phyloP scores from a whole-genome alignment of 2,329 filamentous ascomycete genomes.

The Neospermospora avenae region DNA sequence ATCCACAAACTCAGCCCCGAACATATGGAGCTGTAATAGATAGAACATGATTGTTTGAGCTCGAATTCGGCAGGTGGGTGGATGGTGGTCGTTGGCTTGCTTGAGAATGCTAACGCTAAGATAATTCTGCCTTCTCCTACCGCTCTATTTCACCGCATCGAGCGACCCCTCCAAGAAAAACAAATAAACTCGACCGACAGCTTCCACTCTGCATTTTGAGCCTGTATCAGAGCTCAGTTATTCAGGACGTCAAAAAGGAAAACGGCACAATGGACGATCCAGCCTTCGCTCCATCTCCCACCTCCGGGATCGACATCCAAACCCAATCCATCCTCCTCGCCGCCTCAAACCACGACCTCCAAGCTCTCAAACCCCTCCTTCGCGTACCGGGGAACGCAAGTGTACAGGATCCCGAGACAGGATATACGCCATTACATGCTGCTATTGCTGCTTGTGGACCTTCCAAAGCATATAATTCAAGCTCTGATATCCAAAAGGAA shows the following conservation, averaged over 20 bases:
- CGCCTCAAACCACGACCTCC: conserved; percentile 55
- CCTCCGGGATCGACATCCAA: conserved; percentile 27
- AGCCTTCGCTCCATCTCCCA: conserved; percentile 19
- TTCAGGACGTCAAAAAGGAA: too few relatives aligned
- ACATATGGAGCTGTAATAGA: too few relatives aligned
- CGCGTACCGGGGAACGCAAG: conserved; percentile 54
- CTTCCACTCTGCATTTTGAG: too few relatives aligned
- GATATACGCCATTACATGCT: conserved; percentile 84
- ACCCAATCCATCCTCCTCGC: conserved; percentile 62
- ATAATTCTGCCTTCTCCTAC: conserved; percentile 1
- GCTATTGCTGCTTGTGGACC: conserved; percentile 73
- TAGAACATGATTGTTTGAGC: too few relatives aligned
- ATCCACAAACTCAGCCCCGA: too few relatives aligned
- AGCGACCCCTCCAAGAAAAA: conserved; percentile 2
- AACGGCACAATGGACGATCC: conserved; percentile 31
- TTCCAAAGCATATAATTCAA: conserved; percentile 8
- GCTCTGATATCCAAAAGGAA: background rate
- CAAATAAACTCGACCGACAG: background rate
- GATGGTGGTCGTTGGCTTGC: too few relatives aligned
- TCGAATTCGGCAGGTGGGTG: too few relatives aligned
- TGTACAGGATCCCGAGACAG: conserved; percentile 79
- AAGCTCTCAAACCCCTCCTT: conserved; percentile 33
- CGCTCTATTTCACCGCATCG: background rate
- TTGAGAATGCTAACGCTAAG: too few relatives aligned
- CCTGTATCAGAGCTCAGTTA: background rate